These are phyloP conservation scores for Pseudocercospora vitis DNA, from an alignment of 2,329 filamentous ascomycete genomes.

Conservation along the genomic window DNA sequence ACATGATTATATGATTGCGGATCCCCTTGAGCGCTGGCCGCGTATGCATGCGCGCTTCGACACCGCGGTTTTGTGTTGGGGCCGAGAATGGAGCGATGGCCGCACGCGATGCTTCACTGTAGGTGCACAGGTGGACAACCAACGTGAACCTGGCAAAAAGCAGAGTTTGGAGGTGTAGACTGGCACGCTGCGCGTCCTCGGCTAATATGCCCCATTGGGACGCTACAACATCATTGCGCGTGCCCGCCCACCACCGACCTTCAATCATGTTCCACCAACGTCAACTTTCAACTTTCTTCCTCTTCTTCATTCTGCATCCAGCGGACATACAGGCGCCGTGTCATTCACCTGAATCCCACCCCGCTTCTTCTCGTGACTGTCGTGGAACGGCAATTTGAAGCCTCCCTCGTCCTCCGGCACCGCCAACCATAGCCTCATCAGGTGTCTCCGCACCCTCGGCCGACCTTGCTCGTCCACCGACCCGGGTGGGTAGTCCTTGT, in stretches of 20 bases:
- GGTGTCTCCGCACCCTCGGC: slow-evolving; percentile 68
- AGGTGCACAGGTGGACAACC: too few relatives aligned
- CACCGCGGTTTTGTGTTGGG: not conserved
- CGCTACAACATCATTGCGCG: too few relatives aligned
- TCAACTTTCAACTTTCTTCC: not conserved
- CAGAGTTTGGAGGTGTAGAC: too few relatives aligned
- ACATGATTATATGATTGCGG: not conserved
- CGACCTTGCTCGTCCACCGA: slow-evolving; percentile 26
- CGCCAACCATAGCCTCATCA: slow-evolving; percentile 81
- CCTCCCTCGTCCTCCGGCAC: slow-evolving; percentile 79
- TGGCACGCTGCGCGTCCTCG: too few relatives aligned
- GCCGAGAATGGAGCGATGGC: too few relatives aligned
- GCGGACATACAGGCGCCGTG: slow-evolving; percentile 67
- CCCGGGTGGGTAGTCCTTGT: slow-evolving; percentile 65
- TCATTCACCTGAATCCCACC: slow-evolving; percentile 86
- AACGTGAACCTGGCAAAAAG: too few relatives aligned
- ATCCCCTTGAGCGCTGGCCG: not conserved
- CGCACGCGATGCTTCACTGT: too few relatives aligned
- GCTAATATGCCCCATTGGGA: too few relatives aligned
- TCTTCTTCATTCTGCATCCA: slow-evolving; percentile 66
- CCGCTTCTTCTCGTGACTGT: slow-evolving; percentile 79
- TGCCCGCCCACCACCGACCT: too few relatives aligned
- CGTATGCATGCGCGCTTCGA: not conserved
- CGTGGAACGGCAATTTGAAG: slow-evolving; percentile 80
- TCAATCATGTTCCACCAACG: not conserved